Conservation (phyloP, 805 yeast species). For the Kluyveromyces lactis region DNA sequence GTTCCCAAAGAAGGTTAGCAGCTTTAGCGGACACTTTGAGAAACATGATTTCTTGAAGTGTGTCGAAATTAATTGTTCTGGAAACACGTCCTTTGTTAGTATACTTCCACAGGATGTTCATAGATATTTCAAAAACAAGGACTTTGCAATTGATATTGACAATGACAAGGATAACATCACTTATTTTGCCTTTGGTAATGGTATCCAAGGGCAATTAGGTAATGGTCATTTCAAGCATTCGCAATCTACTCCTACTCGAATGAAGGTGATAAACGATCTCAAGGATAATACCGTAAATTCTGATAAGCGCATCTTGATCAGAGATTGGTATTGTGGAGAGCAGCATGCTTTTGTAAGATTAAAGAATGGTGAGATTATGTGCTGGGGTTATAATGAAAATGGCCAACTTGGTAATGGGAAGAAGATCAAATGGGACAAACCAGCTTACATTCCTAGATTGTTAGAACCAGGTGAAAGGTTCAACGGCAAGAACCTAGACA, state of each 20-base stretch:
- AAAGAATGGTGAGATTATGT: conserved; percentile 54
- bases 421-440: conserved; percentile 47
- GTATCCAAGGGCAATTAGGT: conserved; percentile 81
- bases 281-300: conserved; percentile 31
- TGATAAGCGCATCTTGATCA: conserved; percentile 40
- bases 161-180: conserved; percentile 23
- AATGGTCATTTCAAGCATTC: conserved; percentile 68
- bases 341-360: conserved; percentile 59
- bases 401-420: conserved; percentile 88
- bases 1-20: conserved; percentile 51
- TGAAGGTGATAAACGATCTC: conserved; percentile 40
- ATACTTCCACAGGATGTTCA: conserved; percentile 28
- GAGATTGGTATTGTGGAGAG: conserved; percentile 49
- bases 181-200: conserved; percentile 69
- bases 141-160: conserved; percentile 16
- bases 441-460: conserved; percentile 45
- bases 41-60: conserved; percentile 40
- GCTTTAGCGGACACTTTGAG: conserved; percentile 34
- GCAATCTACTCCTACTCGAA: conserved; percentile 53
- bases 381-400: conserved; percentile 77
- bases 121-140: conserved; percentile 22
- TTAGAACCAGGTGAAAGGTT: conserved; percentile 41
- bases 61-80: conserved; percentile 56
- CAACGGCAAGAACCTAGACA: conserved; percentile 7
- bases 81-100: conserved; percentile 51